A percentile compares a stretch with the other conserved stretches of the same genome.
phyloP scores from a whole-genome alignment of 257 asterid species.

The Mentha longifolia region DNA sequence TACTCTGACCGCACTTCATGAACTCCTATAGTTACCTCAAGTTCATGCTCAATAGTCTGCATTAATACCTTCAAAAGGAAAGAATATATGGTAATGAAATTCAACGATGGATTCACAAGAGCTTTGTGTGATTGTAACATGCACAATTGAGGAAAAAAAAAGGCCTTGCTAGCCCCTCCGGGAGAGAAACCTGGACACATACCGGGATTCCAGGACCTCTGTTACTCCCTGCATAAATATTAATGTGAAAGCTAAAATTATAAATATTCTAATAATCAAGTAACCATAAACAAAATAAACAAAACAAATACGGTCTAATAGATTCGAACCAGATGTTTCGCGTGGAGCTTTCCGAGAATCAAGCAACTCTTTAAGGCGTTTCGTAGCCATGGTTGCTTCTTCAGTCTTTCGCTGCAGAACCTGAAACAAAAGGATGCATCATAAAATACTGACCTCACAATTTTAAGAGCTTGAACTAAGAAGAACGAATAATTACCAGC shows the following conservation, averaged over 20 bases:
- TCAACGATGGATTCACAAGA: slow-evolving; percentile 4
- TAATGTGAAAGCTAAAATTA: slow-evolving; percentile 12
- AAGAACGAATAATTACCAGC: slow-evolving; percentile 55
- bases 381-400: slow-evolving; percentile 94
- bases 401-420: slow-evolving; percentile 95
- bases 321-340: slow-evolving; percentile 59
- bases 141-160: not conserved
- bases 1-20: slow-evolving; percentile 94
- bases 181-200: slow-evolving; percentile 24
- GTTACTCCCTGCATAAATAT: slow-evolving; percentile 47
- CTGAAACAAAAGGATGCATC: slow-evolving; percentile 42
- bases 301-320: not conserved
- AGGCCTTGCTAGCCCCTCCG: slow-evolving; percentile 1
- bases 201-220: slow-evolving; percentile 85
- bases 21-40: slow-evolving; percentile 89
- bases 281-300: not conserved
- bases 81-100: slow-evolving; percentile 24
- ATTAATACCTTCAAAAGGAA: slow-evolving; percentile 58
- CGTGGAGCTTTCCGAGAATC: slow-evolving; percentile 90
- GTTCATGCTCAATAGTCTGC: slow-evolving; percentile 90
- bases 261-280: not conserved
- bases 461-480: slow-evolving; percentile 4
- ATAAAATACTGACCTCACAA: slow-evolving; percentile 1
- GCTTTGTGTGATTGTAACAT: not conserved
- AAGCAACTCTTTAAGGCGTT: slow-evolving; percentile 88